Conservation (phyloP, 192 early-diverging fungal species). For the Kappamyces sp. region DNA sequence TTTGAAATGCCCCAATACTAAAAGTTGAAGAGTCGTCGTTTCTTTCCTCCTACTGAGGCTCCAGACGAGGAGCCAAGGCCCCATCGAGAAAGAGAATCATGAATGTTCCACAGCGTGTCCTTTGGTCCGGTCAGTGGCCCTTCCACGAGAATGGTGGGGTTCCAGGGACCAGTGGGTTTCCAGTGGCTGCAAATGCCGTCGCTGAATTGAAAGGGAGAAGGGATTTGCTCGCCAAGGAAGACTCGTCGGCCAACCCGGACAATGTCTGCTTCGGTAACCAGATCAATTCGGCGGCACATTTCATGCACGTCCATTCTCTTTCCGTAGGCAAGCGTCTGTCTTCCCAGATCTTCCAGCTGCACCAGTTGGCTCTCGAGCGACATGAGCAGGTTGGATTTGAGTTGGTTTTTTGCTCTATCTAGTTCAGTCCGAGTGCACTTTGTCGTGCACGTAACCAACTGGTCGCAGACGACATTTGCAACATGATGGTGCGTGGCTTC, state of each 20-base stretch:
- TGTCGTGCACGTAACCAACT: conserved; percentile 69
- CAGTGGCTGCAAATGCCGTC: conserved; percentile 4
- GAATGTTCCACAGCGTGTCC: conserved; percentile 1
- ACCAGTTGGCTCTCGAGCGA: conserved; percentile 88
- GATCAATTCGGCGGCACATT: conserved; percentile 77
- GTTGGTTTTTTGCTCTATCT: conserved; percentile 89
- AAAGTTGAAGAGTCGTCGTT: too few relatives aligned
- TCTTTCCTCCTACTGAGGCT: too few relatives aligned
- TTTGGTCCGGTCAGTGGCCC: conserved; percentile 8
- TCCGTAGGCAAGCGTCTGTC: conserved; percentile 73
- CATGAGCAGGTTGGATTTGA: conserved; percentile 90
- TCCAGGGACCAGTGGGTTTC: conserved; percentile 8
- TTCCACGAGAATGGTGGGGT: conserved; percentile 2
- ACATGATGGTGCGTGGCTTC: conserved; percentile 62
- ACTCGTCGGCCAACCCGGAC: conserved; percentile 67
- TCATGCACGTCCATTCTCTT: conserved; percentile 66
- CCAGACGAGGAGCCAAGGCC: too few relatives aligned
- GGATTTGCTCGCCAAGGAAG: conserved; percentile 51
- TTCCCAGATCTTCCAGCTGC: conserved; percentile 89
- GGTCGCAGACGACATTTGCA: conserved; percentile 75
- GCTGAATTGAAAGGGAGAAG: conserved; percentile 2
- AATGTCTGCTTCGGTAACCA: conserved; percentile 69
- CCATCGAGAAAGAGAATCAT: too few relatives aligned
- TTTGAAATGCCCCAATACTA: too few relatives aligned
- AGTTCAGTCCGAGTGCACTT: conserved; percentile 59